phyloP scores from a whole-genome alignment of 192 early-diverging fungal species.

The Anaeromyces robustus region DNA sequence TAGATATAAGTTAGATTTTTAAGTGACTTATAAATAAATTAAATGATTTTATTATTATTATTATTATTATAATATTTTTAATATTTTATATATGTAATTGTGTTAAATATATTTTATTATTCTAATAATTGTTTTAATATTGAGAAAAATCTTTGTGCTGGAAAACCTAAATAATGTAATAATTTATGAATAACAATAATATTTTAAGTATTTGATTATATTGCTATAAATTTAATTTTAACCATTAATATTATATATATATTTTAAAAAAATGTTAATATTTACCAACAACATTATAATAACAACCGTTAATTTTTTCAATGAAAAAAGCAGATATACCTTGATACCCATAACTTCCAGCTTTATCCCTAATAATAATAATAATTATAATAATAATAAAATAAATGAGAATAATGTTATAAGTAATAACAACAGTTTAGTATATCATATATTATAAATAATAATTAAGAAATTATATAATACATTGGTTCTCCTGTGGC shows the following conservation, averaged over 20 bases:
- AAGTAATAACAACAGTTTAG: background rate
- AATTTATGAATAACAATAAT: no score
- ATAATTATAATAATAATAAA: slow-evolving; percentile 16
- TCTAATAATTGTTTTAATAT: background rate
- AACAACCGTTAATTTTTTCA: slow-evolving; percentile 58
- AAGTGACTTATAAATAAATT: no score
- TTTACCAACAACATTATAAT: slow-evolving; percentile 63
- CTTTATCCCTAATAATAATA: slow-evolving; percentile 51
- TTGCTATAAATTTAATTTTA: no score
- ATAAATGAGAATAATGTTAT: slow-evolving; percentile 11
- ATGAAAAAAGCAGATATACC: slow-evolving; percentile 53
- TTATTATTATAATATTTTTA: no score
- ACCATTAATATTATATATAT: no score
- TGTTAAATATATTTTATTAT: background rate
- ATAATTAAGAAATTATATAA: slow-evolving; percentile 1
- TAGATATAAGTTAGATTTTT: no score
- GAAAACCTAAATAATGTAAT: background rate
- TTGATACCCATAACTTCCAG: slow-evolving; percentile 79
- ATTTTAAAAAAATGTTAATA: background rate
- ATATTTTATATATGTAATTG: no score
- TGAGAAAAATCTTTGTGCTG: background rate
- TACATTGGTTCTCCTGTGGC: slow-evolving; percentile 39
- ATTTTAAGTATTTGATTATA: no score
- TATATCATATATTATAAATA: no score
- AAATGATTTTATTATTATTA: no score